These are phyloP conservation scores for Rhodotorula graminis DNA, from an alignment of 768 basidiomycete species.

Conservation along the genomic window DNA sequence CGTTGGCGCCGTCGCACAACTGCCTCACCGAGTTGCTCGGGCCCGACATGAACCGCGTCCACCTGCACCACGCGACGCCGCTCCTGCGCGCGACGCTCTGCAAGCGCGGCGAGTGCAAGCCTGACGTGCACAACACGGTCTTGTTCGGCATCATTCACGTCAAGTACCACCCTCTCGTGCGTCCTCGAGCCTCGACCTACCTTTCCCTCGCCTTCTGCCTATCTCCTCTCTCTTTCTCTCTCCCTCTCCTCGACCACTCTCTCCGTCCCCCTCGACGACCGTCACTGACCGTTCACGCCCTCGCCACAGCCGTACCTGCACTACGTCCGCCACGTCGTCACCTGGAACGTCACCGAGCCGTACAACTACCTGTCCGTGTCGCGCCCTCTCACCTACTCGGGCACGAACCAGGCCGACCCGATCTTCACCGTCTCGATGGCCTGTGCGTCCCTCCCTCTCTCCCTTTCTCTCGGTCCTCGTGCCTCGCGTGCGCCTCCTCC, in stretches of 20 bases:
- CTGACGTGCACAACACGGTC: constrained; percentile 30
- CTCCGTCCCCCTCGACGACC: no score
- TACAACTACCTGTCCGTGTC: constrained; percentile 32
- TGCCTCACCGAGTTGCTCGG: constrained; percentile 26
- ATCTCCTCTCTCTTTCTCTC: no score
- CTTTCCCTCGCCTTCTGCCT: no score
- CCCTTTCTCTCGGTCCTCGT: no score
- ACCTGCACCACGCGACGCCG: constrained; percentile 31
- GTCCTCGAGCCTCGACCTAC: background rate
- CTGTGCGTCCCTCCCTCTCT: background rate
- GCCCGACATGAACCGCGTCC: constrained; percentile 25
- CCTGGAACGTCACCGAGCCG: constrained; percentile 29
- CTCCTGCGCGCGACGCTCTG: constrained; percentile 26
- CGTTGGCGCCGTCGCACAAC: constrained; percentile 20
- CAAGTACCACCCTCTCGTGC: constrained; percentile 26
- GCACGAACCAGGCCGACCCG: constrained; percentile 33
- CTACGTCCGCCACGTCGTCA: constrained; percentile 29
- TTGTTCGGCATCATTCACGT: constrained; percentile 29
- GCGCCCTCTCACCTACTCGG: constrained; percentile 21
- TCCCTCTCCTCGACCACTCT: no score
- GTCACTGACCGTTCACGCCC: background rate
- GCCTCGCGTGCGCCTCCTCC: no score
- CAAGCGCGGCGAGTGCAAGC: constrained; percentile 28
- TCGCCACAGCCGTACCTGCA: constrained; percentile 9
- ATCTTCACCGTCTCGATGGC: constrained; percentile 30